A percentile compares a stretch with the other conserved stretches of the same genome.
These are phyloP conservation scores for Monosporascus sp. DNA, from an alignment of 2,329 filamentous ascomycete species.

Conservation along the genomic window DNA sequence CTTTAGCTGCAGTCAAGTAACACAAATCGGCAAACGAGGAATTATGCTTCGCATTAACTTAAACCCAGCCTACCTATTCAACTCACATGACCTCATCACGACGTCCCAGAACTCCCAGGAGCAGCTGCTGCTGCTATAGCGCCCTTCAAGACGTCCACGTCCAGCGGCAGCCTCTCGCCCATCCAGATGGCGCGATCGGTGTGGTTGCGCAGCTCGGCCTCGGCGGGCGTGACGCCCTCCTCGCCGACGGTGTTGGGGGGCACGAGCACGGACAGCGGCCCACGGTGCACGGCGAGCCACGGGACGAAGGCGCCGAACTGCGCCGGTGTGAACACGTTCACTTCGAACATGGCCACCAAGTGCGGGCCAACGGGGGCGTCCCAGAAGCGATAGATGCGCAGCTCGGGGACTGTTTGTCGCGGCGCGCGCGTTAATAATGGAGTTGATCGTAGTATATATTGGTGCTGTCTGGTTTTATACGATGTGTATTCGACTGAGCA, in stretches of 20 bases:
- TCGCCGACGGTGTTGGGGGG: conserved; percentile 68
- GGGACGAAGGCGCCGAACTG: conserved; percentile 87
- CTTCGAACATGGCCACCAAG: conserved; percentile 84
- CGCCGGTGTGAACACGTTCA: conserved; percentile 77
- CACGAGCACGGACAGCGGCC: conserved; percentile 70
- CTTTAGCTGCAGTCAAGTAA: no score
- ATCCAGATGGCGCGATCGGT: conserved; percentile 68
- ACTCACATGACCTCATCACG: no score
- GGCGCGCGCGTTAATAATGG: not conserved
- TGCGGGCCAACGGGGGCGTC: conserved; percentile 77
- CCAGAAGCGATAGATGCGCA: conserved; percentile 75
- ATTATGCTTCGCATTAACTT: no score
- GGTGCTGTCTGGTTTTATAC: not conserved
- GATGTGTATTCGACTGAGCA: not conserved
- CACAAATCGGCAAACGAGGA: no score
- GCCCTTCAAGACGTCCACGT: conserved; percentile 44
- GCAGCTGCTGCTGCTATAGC: not conserved
- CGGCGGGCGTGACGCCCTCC: conserved; percentile 20
- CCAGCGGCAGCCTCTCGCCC: conserved; percentile 59
- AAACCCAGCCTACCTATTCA: no score
- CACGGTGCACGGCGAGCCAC: conserved; percentile 78
- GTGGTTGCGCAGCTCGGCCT: conserved; percentile 49
- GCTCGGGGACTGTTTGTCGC: conserved; percentile 62
- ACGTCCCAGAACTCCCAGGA: no score
- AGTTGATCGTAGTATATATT: not conserved